phyloP scores from a whole-genome alignment of 2,329 filamentous ascomycete species.

The Cercospora brassicicola region DNA sequence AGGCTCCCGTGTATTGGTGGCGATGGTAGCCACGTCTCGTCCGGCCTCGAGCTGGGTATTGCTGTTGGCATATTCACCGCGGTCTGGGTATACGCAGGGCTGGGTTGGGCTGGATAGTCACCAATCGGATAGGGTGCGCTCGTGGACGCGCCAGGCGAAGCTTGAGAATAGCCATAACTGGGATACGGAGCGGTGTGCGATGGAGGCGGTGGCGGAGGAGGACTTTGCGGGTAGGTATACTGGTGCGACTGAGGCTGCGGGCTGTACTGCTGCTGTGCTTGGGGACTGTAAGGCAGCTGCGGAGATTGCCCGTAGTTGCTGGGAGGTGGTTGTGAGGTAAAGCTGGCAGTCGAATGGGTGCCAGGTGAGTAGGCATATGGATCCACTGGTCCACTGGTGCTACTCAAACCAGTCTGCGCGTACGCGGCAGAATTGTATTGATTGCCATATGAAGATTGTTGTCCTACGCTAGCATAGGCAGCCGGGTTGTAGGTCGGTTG shows the following conservation, averaged over 20 bases:
- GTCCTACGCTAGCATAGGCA: conserved; percentile 43
- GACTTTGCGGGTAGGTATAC: conserved; percentile 23
- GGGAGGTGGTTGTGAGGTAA: conserved; percentile 24
- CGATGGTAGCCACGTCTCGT: conserved; percentile 32
- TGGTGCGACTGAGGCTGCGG: conserved; percentile 28
- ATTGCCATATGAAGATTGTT: conserved; percentile 23
- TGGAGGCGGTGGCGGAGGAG: conserved; percentile 26
- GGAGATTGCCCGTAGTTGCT: conserved; percentile 23
- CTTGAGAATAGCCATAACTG: conserved; percentile 19
- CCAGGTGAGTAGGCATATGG: conserved; percentile 33
- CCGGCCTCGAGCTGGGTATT: conserved; percentile 15
- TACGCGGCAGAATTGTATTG: conserved; percentile 33
- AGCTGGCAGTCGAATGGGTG: conserved; percentile 22
- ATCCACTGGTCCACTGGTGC: conserved; percentile 34
- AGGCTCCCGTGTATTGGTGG: conserved; percentile 32
- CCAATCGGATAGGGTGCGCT: conserved; percentile 30
- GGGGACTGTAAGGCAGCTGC: conserved; percentile 26
- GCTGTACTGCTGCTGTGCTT: conserved; percentile 27
- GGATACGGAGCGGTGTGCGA: conserved; percentile 23
- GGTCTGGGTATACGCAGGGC: conserved; percentile 23
- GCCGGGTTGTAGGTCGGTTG: conserved; percentile 48
- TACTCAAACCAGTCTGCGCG: conserved; percentile 25
- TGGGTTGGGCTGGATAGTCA: conserved; percentile 25
- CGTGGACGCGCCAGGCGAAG: conserved; percentile 21
- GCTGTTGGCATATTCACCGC: conserved; percentile 10